Evolutionary conservation across 148 eudicot species (phyloP), one percentile per base, ranked within the genome.

Genomic region (Vaccinium corymbosum): DNA sequence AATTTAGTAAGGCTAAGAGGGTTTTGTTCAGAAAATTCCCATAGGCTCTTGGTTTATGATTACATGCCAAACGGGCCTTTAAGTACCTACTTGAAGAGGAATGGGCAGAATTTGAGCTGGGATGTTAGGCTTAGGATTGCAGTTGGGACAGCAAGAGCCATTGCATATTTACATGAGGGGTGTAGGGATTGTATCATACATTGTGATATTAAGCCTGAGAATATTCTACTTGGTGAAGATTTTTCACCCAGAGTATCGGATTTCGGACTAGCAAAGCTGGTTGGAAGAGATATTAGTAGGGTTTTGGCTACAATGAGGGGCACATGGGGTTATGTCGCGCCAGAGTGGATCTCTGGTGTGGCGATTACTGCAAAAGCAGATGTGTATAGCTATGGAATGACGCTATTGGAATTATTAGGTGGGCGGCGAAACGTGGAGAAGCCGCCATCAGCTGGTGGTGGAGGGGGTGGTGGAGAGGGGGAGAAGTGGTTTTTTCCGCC

Each of bases 341-440:
- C 98, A 0, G 98, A 94, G 86, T 94, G 98, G 98, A 94, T 94
- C 56, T 93, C 95, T 3, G 95, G 95, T 0, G 92, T 92, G 77
- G 92, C 94, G 0, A 93, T 94, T 51, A 93, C 98, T 20, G 85
- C 90, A 79, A 93, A 94, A 79, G 98, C 98, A 1, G 98, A 94
- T 82, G 98, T 94, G n/a, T 94, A 94, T 79, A 94, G 98, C 88
- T 94, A 89, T 77, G 98, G 98, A 20, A 94, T 94, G 98, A 93
- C 94, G 8, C 77, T 94, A 87, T 87, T 94, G 83, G 98, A 94
- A 87, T 50, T 94, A 49, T 85, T 93, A 72, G 91, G 95, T 3
- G 98, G 98, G 8, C 84, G 98, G 56, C 87, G 98, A 29, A 94
- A 94, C 68, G 94, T 93, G 61, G 94, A 89, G 83, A 89, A 89